These are phyloP conservation scores for Saccharomycopsis lassenensis DNA, from an alignment of 805 yeast species.

Conservation along the genomic window DNA sequence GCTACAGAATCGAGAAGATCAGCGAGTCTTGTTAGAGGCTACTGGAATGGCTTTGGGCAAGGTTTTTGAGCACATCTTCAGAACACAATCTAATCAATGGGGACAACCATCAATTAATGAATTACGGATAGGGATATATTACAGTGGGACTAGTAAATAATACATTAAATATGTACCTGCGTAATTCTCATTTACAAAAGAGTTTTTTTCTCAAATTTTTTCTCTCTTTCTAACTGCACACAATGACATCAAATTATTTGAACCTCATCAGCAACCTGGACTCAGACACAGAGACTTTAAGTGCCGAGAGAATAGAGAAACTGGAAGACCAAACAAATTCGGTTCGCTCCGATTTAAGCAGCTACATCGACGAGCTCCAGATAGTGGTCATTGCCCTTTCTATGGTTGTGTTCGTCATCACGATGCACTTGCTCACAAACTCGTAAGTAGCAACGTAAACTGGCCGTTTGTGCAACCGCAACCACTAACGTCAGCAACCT, in stretches of 20 bases:
- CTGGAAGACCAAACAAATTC: neutral
- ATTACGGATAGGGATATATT: too few species aligned
- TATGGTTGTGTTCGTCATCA: constrained; percentile 1
- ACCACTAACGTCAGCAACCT: neutral
- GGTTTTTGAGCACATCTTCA: neutral
- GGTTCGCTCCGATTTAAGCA: neutral
- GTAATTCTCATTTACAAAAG: too few species aligned
- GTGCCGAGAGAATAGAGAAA: neutral
- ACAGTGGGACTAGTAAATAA: too few species aligned
- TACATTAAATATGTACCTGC: too few species aligned
- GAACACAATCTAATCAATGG: neutral
- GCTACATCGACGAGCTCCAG: constrained; percentile 1
- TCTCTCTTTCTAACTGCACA: neutral
- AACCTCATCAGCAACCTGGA: neutral
- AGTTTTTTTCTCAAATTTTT: too few species aligned
- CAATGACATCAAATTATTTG: neutral
- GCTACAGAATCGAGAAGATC: neutral
- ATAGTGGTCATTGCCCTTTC: neutral
- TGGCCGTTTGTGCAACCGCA: neutral
- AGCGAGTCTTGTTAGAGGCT: neutral
- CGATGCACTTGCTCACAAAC: neutral
- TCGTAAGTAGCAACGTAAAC: constrained; percentile 5
- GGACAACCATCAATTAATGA: too few species aligned
- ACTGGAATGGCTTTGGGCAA: neutral
- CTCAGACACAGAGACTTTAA: neutral